Evolutionary conservation across 805 yeast species (phyloP), one percentile per base, ranked within the genome.

Genomic region (Hanseniaspora taiwanica): DNA sequence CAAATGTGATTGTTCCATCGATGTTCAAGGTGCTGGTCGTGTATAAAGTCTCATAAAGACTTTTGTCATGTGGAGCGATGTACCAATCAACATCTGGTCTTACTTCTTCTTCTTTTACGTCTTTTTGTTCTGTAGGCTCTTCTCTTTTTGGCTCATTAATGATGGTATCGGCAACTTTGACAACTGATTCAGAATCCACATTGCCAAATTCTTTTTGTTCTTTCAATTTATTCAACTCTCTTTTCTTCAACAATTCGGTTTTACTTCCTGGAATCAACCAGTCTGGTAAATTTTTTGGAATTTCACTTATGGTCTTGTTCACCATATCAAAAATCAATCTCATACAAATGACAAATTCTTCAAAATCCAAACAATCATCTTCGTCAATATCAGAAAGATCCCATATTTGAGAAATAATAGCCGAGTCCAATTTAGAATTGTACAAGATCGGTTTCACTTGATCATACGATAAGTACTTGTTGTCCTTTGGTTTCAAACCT

Each of bases 291-390:
- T 69, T 68, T 19, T 64, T 58, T 1, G 98, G 98, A 5, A 87
- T 66, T 16, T 64, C 59, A 14, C 68, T 64, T 37, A 64, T 57
- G 27, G 70, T 71, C 14, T 87, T 84, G 59, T 91, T 87, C 40
- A 91, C 89, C 56, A 81, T 59, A 56, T 91, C 98, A 56, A 86
- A 91, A 35, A 89, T 83, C 42, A 91, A 69, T 49, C 97, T 72
- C 99, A 91, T 91, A 39, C 96, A 89, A 47, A 91, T 84, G 55
- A 96, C 91, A 60, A 91, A 91, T 63, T 91, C 99, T 62, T 91
- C 99, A 58, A 91, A 91, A 60, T 91, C 99, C 51, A 91, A 68
- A 48, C 69, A 66, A 9, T 95, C 96, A 59, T 91, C 98, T 35
- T 76, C 75, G 60, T 91, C 98, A 42, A 89, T 83, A 58, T 91